Base-by-base conservation (phyloP, 2,329 filamentous ascomycete species). In the Alternaria consortialis region DNA sequence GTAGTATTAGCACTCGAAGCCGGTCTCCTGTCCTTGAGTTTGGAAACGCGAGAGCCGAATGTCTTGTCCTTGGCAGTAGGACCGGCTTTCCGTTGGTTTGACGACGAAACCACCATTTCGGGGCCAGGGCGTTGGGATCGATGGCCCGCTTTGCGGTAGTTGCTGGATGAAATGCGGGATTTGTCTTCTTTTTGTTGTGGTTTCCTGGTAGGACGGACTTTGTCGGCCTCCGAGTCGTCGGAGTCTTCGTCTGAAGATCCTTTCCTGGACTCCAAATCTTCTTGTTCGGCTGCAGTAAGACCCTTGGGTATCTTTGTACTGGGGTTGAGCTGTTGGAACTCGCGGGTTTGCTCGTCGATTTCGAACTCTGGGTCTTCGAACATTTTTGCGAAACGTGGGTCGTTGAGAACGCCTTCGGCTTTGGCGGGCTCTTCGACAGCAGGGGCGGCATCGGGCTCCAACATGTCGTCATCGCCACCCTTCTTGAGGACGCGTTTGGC, bases 331-430 rank as follows among this genome's bases (percentile, higher is more conserved):
- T 90, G 86, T 60, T 89, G 87, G 83, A 97, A 99, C 78, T 98
- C 94, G 72, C 88, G 86, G 65, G 90, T 96, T 39, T 83, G 90
- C 81, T 99, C 95, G 77, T 99, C 94, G 60, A 99, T 91, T 71
- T 87, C 87, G 79, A 97, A 98, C 58, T 97, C 94, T 71, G 94
- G 91, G 77, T 98, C 93, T 75, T 97, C 90, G 81, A 98, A 99
- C 63, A 99, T 81, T 69, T 89, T 88, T 68, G 86, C 86, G 85
- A 99, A 98, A 83, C 95, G 94, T 52, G 89, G 85, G 78, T 99
- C 95, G 60, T 87, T 88, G 55, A 99, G 87, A 36, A 97, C 81
- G 20, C 71, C 70, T 15, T 59, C 71, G 11, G 60, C 60, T 85
- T 88, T 66, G 84, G 83, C 66, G 54, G 83, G 82, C 63, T 90